These are phyloP conservation scores for Yamadazyma philogaea DNA, from an alignment of 805 yeast species.

Conservation along the genomic window DNA sequence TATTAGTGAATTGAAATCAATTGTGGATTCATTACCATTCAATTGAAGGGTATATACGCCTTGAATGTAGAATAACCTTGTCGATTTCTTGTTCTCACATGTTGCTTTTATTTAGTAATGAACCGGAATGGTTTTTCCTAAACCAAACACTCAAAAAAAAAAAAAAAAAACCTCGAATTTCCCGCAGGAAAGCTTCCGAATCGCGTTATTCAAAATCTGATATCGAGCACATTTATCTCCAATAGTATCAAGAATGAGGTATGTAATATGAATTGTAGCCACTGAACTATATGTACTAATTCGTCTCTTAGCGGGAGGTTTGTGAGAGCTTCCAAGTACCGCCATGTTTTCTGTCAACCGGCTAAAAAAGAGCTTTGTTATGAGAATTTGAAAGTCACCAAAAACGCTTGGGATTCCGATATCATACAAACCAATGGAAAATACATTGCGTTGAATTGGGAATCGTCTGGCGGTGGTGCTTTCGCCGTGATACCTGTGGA, in stretches of 20 bases:
- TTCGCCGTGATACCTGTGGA: slow-evolving; percentile 86
- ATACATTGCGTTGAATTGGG: slow-evolving; percentile 86
- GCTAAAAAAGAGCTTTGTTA: slow-evolving; percentile 64
- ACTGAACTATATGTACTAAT: slow-evolving; percentile 6
- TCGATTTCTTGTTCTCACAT: too few relatives aligned
- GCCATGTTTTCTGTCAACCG: slow-evolving; percentile 94
- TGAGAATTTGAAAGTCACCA: slow-evolving; percentile 74
- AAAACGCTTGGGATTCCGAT: slow-evolving; percentile 96
- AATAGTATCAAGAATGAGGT: slow-evolving; percentile 9
- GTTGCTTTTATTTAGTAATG: too few relatives aligned
- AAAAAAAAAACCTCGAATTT: not conserved
- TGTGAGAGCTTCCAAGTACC: slow-evolving; percentile 94
- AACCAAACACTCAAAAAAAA: not conserved
- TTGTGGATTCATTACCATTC: slow-evolving; percentile 40
- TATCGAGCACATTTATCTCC: not conserved
- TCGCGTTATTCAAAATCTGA: slow-evolving; percentile 6
- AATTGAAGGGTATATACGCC: not conserved
- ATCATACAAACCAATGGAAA: slow-evolving; percentile 83
- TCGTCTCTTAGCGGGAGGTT: slow-evolving; percentile 61
- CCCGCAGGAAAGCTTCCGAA: slow-evolving; percentile 1
- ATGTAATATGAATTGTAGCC: not conserved
- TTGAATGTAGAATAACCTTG: too few relatives aligned
- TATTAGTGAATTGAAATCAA: slow-evolving; percentile 57
- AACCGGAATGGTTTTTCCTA: too few relatives aligned
- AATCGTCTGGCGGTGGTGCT: slow-evolving; percentile 95